Evolutionary conservation across 495 filamentous ascomycete species (phyloP).

Genomic region (Chaetomidium leptoderma): DNA sequence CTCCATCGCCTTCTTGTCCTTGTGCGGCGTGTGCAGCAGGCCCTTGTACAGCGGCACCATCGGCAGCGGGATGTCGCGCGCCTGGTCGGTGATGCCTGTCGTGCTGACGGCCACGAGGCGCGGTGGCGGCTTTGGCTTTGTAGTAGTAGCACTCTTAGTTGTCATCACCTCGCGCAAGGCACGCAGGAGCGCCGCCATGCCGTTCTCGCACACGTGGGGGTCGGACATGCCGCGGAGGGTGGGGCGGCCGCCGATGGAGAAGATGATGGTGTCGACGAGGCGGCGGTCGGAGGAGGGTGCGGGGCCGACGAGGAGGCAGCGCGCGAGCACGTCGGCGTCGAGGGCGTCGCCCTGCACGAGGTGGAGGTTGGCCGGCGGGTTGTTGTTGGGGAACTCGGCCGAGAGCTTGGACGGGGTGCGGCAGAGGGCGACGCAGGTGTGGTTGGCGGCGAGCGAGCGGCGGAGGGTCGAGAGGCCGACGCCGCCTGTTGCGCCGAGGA

Average conservation of each 20-base stretch:
- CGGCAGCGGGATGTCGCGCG: constrained; percentile 50
- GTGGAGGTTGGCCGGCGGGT: constrained; percentile 36
- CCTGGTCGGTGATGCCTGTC: constrained; percentile 47
- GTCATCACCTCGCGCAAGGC: constrained; percentile 33
- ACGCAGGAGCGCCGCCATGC: constrained; percentile 42
- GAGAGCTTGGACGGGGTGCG: constrained; percentile 61
- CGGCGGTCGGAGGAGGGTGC: constrained; percentile 17
- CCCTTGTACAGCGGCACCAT: constrained; percentile 50
- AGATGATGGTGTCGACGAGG: constrained; percentile 43
- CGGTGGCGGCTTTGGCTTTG: too few relatives aligned
- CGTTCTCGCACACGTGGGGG: constrained; percentile 54
- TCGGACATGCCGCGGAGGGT: constrained; percentile 40
- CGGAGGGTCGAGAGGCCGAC: constrained; percentile 45
- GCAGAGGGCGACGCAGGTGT: constrained; percentile 51
- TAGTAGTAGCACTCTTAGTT: constrained; percentile 15
- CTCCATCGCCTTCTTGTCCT: constrained; percentile 61
- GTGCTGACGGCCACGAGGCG: constrained; percentile 49
- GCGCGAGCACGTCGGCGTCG: constrained; percentile 40
- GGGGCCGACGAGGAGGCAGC: constrained; percentile 30
- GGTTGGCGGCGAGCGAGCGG: constrained; percentile 47
- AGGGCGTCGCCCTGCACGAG: constrained; percentile 52
- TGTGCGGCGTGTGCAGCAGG: constrained; percentile 48
- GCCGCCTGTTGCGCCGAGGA: constrained; percentile 57
- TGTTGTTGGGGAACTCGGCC: constrained; percentile 31
- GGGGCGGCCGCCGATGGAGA: constrained; percentile 44